Base-by-base conservation (phyloP, 805 yeast genomes). In the Nematodospora valgi region DNA sequence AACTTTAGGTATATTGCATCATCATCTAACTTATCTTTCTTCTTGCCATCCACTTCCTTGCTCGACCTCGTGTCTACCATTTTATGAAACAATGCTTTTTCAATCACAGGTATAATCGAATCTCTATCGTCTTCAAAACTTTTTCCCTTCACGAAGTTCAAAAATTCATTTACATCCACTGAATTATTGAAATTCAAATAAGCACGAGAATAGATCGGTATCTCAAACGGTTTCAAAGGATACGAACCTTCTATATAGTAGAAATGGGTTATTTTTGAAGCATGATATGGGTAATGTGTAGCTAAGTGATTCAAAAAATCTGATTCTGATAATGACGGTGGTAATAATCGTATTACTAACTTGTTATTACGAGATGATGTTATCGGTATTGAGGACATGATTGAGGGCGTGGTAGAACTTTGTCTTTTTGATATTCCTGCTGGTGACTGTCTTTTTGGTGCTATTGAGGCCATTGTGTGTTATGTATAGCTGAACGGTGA, bases 201-300 rank as follows among this genome's bases (percentile, higher is more conserved):
- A 9, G 69, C 64, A 39, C 76, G 50, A 2, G 78, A 70, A 38
- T 53, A 55, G 1, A 49, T 47, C 0, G 73, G 70, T 10, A 46
- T 41, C 27, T 67, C 68, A 39, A 59, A 70, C 1, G 70, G 68
- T 13, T 56, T 58, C 41, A 48, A 49, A 29, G 73, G 54, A 34
- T 61, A 61, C 12, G 51, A 45, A 2, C 80, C 80, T 34, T 50
- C 39, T 2, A 67, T 63, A 48, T 67, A 74, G 45, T 71, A 70
- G 20, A 24, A 41, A 30, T 12, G 1, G 40, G 30, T 12, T 69
- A 44, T 13, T 46, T 41, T 23, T 2, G 37, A 14, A 5, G 36
- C 32, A 18, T 41, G 42, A 18, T 27, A 33, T 15, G 38, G 39
- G 20, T 39, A 28, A 26, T 37, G 35, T 7, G 26, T 30, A 4